Evolutionary conservation across 768 basidiomycete species (phyloP).

Genomic region (Daedalea quercina): DNA sequence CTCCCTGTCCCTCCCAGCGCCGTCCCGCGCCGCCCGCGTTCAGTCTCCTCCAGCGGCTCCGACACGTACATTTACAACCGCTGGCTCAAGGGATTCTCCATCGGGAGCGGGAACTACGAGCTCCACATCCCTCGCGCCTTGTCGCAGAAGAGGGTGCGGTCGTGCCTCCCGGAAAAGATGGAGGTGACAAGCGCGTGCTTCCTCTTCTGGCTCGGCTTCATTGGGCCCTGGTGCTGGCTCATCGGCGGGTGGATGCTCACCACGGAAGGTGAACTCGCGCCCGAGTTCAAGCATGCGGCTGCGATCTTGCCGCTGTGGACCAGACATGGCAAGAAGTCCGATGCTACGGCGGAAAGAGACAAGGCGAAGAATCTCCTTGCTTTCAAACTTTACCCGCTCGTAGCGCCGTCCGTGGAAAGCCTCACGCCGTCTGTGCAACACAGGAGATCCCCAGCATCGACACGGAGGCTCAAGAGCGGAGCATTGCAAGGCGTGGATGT

Average conservation of each 20-base stretch:
- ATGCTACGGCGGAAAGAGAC: constrained; percentile 28
- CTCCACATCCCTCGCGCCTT: constrained; percentile 7
- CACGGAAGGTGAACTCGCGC: constrained; percentile 32
- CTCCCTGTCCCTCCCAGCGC: constrained; percentile 4
- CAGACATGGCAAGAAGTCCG: constrained; percentile 36
- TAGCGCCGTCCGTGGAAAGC: constrained; percentile 40
- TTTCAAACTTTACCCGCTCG: constrained; percentile 48
- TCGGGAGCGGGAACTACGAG: constrained; percentile 11
- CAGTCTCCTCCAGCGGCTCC: constrained; percentile 10
- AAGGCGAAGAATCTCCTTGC: constrained; percentile 38
- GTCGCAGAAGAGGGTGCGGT: background rate
- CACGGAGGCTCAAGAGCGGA: constrained; percentile 13
- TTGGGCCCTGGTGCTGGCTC: constrained; percentile 71
- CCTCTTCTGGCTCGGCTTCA: constrained; percentile 72
- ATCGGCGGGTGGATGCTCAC: constrained; percentile 67
- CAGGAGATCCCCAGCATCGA: constrained; percentile 7
- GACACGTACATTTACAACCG: constrained; percentile 22
- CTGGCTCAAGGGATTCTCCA: constrained; percentile 22
- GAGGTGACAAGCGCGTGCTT: constrained; percentile 25
- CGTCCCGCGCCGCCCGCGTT: constrained; percentile 11
- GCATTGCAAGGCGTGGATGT: constrained; percentile 19
- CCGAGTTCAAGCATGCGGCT: constrained; percentile 25
- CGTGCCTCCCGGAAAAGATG: background rate
- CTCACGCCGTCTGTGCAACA: constrained; percentile 16
- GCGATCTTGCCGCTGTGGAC: constrained; percentile 21